These are phyloP conservation scores for Rosa persica DNA, from an alignment of 306 rosid species.

Conservation along the genomic window DNA sequence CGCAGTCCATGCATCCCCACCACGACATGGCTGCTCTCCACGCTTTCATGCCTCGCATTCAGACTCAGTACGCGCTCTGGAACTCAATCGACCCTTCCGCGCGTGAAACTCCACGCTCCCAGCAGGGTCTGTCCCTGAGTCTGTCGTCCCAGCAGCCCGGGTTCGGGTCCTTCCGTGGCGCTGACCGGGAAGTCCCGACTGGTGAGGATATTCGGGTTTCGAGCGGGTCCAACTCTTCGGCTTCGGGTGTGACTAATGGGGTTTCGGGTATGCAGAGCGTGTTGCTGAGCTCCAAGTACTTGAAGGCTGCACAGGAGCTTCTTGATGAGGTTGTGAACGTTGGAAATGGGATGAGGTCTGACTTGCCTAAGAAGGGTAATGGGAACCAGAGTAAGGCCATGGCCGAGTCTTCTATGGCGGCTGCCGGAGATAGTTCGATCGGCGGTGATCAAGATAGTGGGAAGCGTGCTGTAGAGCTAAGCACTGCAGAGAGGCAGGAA, in stretches of 20 bases:
- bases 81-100: slow-evolving; percentile 55
- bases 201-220: slow-evolving; percentile 61
- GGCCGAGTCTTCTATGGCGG: slow-evolving; percentile 56
- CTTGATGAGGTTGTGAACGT: slow-evolving; percentile 86
- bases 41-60: slow-evolving; percentile 71
- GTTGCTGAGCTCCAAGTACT: slow-evolving; percentile 73
- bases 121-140: slow-evolving; percentile 68
- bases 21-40: slow-evolving; percentile 71
- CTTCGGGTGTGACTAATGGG: slow-evolving; percentile 61
- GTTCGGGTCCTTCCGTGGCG: slow-evolving; percentile 50
- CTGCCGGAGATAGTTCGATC: slow-evolving; percentile 48
- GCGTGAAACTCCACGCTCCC: slow-evolving; percentile 73
- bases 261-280: slow-evolving; percentile 79
- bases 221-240: slow-evolving; percentile 60
- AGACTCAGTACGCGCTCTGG: slow-evolving; percentile 72
- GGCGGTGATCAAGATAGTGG: slow-evolving; percentile 46
- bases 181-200: slow-evolving; percentile 41
- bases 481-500: slow-evolving; percentile 90
- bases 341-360: slow-evolving; percentile 53
- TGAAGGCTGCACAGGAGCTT: slow-evolving; percentile 88
- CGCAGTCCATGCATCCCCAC: slow-evolving; percentile 46
- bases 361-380: slow-evolving; percentile 37
- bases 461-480: slow-evolving; percentile 56
- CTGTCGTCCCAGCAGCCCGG: slow-evolving; percentile 74
- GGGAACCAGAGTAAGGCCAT: slow-evolving; percentile 39